A percentile compares a stretch with the other conserved stretches of the same genome.
phyloP scores from a whole-genome alignment of 495 filamentous ascomycete genomes.

The Neohortaea acidophila region DNA sequence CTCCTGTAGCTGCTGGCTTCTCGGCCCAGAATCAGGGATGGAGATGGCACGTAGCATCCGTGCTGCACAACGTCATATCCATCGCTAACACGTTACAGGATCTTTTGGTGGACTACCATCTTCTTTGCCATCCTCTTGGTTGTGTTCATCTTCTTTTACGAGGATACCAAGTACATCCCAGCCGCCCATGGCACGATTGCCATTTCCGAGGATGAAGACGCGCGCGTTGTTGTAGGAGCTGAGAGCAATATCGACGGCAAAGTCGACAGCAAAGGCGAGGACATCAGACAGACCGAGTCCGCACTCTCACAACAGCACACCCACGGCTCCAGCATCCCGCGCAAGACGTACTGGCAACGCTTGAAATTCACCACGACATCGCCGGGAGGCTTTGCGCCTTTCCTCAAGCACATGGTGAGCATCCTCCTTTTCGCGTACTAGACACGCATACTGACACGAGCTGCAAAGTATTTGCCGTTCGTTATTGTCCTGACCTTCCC shows the following conservation, averaged over 20 bases:
- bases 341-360: slow-evolving; percentile 2
- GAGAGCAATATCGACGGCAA: too few relatives aligned
- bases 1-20: slow-evolving; percentile 9
- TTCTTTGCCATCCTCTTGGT: slow-evolving; percentile 1
- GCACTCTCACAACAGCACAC: too few relatives aligned
- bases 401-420: not conserved
- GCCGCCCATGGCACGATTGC: not conserved
- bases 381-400: not conserved
- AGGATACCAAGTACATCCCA: slow-evolving; percentile 7
- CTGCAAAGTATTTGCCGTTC: slow-evolving; percentile 1
- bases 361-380: not conserved
- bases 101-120: slow-evolving; percentile 9
- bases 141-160: slow-evolving; percentile 3
- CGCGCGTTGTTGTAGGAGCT: too few relatives aligned
- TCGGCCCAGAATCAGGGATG: not conserved
- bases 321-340: not conserved
- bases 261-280: too few relatives aligned
- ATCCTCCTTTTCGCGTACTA: too few relatives aligned
- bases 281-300: too few relatives aligned
- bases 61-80: too few relatives aligned
- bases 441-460: too few relatives aligned
- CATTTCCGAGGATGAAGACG: too few relatives aligned
- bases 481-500: slow-evolving; percentile 4
- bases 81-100: slow-evolving; percentile 3
- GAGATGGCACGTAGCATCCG: not conserved